A percentile compares a stretch with the other conserved stretches of the same genome.
Conservation (phyloP, 805 yeast species). For the Ogataea glucozyma region DNA sequence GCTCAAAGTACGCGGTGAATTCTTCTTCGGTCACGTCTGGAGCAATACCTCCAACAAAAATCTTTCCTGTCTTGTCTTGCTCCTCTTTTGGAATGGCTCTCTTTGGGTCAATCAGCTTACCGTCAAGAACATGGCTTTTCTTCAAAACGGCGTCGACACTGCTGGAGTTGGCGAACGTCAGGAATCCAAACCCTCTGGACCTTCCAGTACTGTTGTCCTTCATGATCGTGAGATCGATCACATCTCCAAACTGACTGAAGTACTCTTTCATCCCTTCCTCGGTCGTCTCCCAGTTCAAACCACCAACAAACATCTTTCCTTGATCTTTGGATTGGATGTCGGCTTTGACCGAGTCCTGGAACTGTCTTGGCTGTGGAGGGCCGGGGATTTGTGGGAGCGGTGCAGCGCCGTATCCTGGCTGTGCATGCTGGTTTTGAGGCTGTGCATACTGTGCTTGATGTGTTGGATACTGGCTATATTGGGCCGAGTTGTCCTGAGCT, state of each 20-base stretch:
- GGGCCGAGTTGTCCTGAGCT: too few species aligned
- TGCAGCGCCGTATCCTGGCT: neutral
- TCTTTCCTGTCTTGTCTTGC: constrained; percentile 94
- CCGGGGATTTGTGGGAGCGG: constrained; percentile 10
- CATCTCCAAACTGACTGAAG: constrained; percentile 86
- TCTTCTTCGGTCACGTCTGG: constrained; percentile 91
- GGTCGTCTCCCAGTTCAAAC: constrained; percentile 96
- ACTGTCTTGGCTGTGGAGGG: constrained; percentile 17
- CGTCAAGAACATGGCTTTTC: constrained; percentile 87
- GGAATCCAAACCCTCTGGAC: constrained; percentile 93
- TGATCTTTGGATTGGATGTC: constrained; percentile 63
- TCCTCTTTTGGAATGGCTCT: constrained; percentile 97
- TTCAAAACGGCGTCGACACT: constrained; percentile 86
- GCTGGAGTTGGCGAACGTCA: constrained; percentile 78
- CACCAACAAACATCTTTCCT: constrained; percentile 95
- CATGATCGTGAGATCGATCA: constrained; percentile 88
- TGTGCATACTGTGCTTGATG: too few species aligned
- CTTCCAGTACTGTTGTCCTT: constrained; percentile 83
- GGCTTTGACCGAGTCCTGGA: constrained; percentile 40
- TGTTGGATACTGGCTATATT: too few species aligned
- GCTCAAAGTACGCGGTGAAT: constrained; percentile 80
- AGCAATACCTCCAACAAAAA: constrained; percentile 96
- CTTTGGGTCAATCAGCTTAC: constrained; percentile 95
- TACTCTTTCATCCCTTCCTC: constrained; percentile 83
- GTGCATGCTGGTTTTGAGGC: too few species aligned